phyloP scores from a whole-genome alignment of 495 filamentous ascomycete species.

The Lophium mytilinum region DNA sequence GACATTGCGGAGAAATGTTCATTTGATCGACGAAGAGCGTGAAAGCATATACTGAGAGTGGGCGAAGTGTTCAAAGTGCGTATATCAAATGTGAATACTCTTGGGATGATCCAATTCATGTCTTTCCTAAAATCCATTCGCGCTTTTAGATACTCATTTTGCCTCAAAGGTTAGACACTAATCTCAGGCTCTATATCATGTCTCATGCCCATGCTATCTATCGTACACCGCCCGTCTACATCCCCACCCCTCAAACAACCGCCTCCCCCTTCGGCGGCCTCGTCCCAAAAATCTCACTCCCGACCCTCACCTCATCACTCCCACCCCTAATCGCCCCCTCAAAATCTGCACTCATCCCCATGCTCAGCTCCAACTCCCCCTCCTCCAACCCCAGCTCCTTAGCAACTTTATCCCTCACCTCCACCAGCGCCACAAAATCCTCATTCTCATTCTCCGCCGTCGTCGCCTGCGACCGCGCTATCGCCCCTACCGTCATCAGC shows the following conservation, averaged over 20 bases:
- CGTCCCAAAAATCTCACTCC: conserved; percentile 85
- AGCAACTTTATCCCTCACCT: conserved; percentile 59
- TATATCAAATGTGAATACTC: too few relatives aligned
- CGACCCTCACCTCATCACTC: conserved; percentile 88
- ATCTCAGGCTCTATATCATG: too few relatives aligned
- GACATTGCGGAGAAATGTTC: too few relatives aligned
- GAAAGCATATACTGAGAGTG: too few relatives aligned
- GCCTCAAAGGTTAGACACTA: too few relatives aligned
- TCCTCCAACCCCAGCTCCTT: conserved; percentile 40
- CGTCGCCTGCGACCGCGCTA: conserved; percentile 66
- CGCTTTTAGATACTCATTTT: too few relatives aligned
- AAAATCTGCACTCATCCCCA: conserved; percentile 92
- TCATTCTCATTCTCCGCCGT: conserved; percentile 74
- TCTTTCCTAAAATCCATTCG: too few relatives aligned
- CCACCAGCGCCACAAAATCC: conserved; percentile 65
- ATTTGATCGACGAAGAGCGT: too few relatives aligned
- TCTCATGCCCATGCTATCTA: too few relatives aligned
- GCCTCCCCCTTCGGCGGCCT: conserved; percentile 67
- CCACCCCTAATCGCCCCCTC: conserved; percentile 80
- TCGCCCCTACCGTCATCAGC: conserved; percentile 94
- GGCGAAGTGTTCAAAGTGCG: too few relatives aligned
- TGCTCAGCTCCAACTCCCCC: conserved; percentile 54
- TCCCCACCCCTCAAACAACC: conserved; percentile 34
- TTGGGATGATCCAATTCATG: too few relatives aligned
- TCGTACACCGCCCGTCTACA: too few relatives aligned